Evolutionary conservation across 768 basidiomycete genomes (phyloP).

Genomic region (Leucocoprinus birnbaumii): DNA sequence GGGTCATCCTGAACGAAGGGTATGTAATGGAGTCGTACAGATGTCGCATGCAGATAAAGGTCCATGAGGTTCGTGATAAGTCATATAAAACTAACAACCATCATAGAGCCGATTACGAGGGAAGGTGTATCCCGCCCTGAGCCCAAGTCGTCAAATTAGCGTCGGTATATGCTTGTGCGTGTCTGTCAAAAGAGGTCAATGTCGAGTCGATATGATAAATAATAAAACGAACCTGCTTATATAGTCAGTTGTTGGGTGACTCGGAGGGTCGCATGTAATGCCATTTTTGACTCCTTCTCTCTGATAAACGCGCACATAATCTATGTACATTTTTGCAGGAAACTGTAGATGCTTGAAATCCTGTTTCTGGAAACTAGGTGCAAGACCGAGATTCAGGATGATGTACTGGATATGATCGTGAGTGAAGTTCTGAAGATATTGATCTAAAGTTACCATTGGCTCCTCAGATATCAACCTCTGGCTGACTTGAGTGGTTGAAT

Average conservation of each 20-base stretch:
- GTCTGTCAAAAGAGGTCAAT: conserved; percentile 24
- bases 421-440: conserved; percentile 5
- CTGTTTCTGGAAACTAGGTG: conserved; percentile 69
- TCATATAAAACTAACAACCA: conserved; percentile 30
- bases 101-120: conserved; percentile 61
- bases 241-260: conserved; percentile 78
- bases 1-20: neutral
- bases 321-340: conserved; percentile 80
- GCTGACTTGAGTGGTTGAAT: conserved; percentile 53
- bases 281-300: conserved; percentile 64
- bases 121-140: conserved; percentile 68
- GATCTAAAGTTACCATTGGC: conserved; percentile 70
- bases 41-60: conserved; percentile 2
- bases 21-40: conserved; percentile 9
- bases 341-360: conserved; percentile 73
- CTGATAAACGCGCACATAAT: conserved; percentile 91
- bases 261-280: conserved; percentile 77
- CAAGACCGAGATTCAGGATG: conserved; percentile 83
- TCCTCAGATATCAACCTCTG: conserved; percentile 81
- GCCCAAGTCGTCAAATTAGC: conserved; percentile 87
- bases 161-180: conserved; percentile 61
- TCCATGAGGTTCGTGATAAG: neutral
- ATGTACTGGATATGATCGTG: conserved; percentile 53
- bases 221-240: conserved; percentile 51
- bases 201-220: neutral